Evolutionary conservation across 176 grass and related monocot genomes (phyloP), one percentile per base, ranked within the genome.

Genomic region (Carex scoparia): DNA sequence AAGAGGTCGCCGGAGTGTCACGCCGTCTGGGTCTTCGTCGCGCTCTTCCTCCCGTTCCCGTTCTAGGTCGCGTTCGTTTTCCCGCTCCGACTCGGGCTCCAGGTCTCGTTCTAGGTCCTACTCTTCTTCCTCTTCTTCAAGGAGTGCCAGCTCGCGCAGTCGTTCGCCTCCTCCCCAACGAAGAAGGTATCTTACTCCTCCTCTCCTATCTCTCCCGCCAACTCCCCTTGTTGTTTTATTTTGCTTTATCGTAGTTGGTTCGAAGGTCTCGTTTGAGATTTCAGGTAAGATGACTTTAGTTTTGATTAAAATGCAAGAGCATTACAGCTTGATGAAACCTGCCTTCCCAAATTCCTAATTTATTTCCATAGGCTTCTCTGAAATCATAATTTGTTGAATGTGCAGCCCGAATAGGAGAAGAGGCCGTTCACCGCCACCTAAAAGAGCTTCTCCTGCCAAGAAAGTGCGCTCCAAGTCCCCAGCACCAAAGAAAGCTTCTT

Each of bases 401-500:
- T 80, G 19, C 91, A 99, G 96, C 63, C 92, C 90, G 49, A 75
- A 89, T 87, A 81, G 60, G 83, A 94, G 74, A 77, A 66, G 84
- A 77, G 96, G 87, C 18, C 89, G 78, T 78, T 91, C 93, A 84
- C 81, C 91, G 16, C 81, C 88, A 7, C 51, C 90, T 68, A 93
- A 94, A 86, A 93, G 55, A 90, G 92, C 87, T 84, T 97, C 91
- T 61, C 89, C 92, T 15, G 83, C 85, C 44, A 94, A 69, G 69
- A 93, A 87, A 84, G 92, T 37, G 1, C 88, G 53, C 77, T 97
- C 91, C 2, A 61, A 86, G 68, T 89, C 95, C 15, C 90, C 95
- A 51, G 86, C 85, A 16, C 65, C 86, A 66, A 99, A 94, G 83
- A 99, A 89, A 90, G 88, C 88, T 87, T 95, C 96, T 54, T 85